A percentile compares a stretch with the other conserved stretches of the same genome.
Conservation (phyloP, 805 yeast genomes). For the Zygosaccharomyces gambellarensis region DNA sequence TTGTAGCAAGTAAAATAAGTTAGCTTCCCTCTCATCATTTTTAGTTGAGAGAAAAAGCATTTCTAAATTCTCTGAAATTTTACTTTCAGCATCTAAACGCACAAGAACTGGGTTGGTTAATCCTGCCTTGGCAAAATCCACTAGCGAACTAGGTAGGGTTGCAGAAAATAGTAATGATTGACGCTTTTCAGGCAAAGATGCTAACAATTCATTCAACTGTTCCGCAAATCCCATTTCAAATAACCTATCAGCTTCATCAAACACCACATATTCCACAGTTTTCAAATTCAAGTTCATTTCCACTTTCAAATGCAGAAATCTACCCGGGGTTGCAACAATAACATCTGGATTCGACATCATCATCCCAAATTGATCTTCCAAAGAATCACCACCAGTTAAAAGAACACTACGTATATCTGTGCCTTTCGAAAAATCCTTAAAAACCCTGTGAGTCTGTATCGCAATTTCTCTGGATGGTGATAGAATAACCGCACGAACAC, state of each 20-base stretch:
- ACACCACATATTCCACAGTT: slow-evolving; percentile 83
- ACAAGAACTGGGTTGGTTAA: slow-evolving; percentile 86
- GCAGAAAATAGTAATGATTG: slow-evolving; percentile 93
- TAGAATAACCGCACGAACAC: slow-evolving; percentile 80
- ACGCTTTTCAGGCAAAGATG: slow-evolving; percentile 72
- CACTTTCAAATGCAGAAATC: slow-evolving; percentile 90
- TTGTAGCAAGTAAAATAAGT: slow-evolving; percentile 67
- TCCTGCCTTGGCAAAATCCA: slow-evolving; percentile 97
- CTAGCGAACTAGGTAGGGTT: slow-evolving; percentile 85
- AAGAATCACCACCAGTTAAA: slow-evolving; percentile 96
- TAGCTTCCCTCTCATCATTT: slow-evolving; percentile 85
- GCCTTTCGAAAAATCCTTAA: slow-evolving; percentile 81
- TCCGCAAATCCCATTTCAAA: slow-evolving; percentile 96
- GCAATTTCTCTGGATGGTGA: slow-evolving; percentile 98
- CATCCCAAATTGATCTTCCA: slow-evolving; percentile 90
- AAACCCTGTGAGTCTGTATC: slow-evolving; percentile 80
- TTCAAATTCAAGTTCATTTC: slow-evolving; percentile 88
- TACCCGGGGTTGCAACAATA: slow-evolving; percentile 94
- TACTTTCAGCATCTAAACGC: slow-evolving; percentile 87
- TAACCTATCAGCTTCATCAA: slow-evolving; percentile 95
- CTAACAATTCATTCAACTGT: slow-evolving; percentile 83
- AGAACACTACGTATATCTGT: slow-evolving; percentile 76
- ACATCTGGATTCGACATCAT: slow-evolving; percentile 95
- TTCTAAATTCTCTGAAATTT: slow-evolving; percentile 83
- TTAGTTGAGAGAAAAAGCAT: slow-evolving; percentile 83